Base-by-base conservation (phyloP, 805 yeast genomes). In the Schizosaccharomyces cryophilus region DNA sequence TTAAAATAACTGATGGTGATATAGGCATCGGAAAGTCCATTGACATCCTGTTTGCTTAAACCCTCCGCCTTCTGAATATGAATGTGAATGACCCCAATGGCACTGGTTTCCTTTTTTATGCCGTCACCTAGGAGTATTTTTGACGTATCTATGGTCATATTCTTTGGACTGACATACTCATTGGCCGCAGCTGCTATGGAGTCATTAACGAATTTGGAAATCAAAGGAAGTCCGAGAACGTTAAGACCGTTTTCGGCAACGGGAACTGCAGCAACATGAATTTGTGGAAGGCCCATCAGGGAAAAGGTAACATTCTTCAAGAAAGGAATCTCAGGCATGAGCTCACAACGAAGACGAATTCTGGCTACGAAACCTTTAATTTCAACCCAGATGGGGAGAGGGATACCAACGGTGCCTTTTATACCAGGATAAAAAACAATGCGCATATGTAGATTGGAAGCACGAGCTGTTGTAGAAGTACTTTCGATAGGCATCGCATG, bases 381-480 rank as follows among this genome's bases (percentile, higher is more conserved):
- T 51, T 59, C 61, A 17, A 30, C 61, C 51, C 51, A 59, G 5
- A 59, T 59, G 30, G 61, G 61, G 6, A 59, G 54, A 13, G 61
- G 54, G 21, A 59, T 17, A 17, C 61, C 55, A 26, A 59, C 11
- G 9, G 47, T 29, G 26, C 54, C 54, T 30, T 30, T 42, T 6
- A 59, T 21, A 59, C 61, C 61, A 17, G 47, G 61, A 42, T 59
- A 59, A 24, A 59, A 59, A 24, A 29, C 19, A 24, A 59, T 42
- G 19, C 26, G 26, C 15, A 59, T 11, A 47, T 59, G 61, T 2
- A 59, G 5, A 54, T 59, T 59, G 24, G 42, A 38, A 21, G 61
- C 31, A 19, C 24, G 40, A 15, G 48, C 40, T n/a, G n/a, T 26
- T 11, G 40, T 47, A 7, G 30, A 30, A 7, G 9, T 51, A 40